These are phyloP conservation scores for Fallopia convolvulus DNA, from an alignment of 148 eudicot species.

Conservation along the genomic window DNA sequence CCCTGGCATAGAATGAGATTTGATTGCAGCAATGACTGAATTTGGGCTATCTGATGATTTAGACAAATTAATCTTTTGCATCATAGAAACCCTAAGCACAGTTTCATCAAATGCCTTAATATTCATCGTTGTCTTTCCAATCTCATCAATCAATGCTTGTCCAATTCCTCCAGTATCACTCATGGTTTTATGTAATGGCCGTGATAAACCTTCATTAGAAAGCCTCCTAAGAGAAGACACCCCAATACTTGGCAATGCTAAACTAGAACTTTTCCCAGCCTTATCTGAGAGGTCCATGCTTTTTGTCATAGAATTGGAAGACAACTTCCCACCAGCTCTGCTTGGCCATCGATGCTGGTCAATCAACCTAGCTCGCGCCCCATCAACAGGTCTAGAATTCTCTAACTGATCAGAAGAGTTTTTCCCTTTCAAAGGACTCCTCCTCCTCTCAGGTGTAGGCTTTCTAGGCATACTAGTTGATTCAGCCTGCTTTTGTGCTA, in stretches of 20 bases:
- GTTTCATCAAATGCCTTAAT: constrained; percentile 38
- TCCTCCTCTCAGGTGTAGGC: constrained; percentile 70
- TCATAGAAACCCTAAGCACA: constrained; percentile 25
- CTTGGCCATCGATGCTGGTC: constrained; percentile 92
- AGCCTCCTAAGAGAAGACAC: constrained; percentile 47
- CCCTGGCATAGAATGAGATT: constrained; percentile 46
- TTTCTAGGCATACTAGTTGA: constrained; percentile 36
- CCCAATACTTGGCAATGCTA: constrained; percentile 25
- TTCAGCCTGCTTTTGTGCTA: constrained; percentile 41
- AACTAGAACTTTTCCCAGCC: constrained; percentile 23
- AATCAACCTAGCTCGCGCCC: constrained; percentile 40
- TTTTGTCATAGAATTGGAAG: constrained; percentile 29
- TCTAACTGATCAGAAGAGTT: constrained; percentile 57
- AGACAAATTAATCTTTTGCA: constrained; percentile 25
- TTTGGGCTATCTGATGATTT: constrained; percentile 39
- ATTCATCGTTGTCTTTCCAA: constrained; percentile 22
- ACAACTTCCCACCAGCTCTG: constrained; percentile 46
- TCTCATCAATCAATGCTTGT: constrained; percentile 30
- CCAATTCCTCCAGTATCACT: constrained; percentile 32
- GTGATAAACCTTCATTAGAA: constrained; percentile 49
- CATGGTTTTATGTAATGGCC: constrained; percentile 41
- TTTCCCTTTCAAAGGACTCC: constrained; percentile 75
- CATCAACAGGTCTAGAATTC: constrained; percentile 71
- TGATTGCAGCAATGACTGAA: constrained; percentile 26
- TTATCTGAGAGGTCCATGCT: constrained; percentile 46